Evolutionary conservation across 2,329 filamentous ascomycete species (phyloP).

Genomic region (Fusarium anthophilum): DNA sequence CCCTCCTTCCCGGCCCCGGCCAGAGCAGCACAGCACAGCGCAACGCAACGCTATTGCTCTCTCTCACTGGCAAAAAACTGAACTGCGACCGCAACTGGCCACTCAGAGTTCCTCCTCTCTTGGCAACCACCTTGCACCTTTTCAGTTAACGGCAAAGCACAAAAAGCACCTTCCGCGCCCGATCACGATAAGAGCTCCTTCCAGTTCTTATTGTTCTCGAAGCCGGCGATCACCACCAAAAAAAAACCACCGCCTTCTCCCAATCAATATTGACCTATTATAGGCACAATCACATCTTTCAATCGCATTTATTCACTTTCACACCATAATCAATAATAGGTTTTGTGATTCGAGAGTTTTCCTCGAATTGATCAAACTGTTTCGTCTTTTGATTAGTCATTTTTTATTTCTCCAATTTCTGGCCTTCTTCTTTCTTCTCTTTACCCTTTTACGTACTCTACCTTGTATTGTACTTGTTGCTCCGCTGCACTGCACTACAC

Average conservation of each 20-base stretch:
- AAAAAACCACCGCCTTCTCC: background rate
- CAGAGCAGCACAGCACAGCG: background rate
- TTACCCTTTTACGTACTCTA: constrained; percentile 5
- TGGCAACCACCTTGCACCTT: constrained; percentile 31
- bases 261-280: background rate
- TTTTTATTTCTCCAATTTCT: constrained; percentile 2
- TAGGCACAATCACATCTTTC: background rate
- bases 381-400: constrained; percentile 26
- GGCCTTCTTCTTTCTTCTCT: background rate
- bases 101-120: constrained; percentile 22
- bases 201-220: constrained; percentile 32
- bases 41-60: background rate
- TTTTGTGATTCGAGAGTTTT: constrained; percentile 18
- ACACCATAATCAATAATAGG: constrained; percentile 34
- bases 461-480: constrained; percentile 1
- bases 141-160: constrained; percentile 29
- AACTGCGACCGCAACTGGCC: constrained; percentile 14
- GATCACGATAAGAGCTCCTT: constrained; percentile 35
- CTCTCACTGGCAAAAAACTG: background rate
- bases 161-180: constrained; percentile 33
- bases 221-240: constrained; percentile 28
- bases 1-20: constrained; percentile 20
- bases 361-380: constrained; percentile 8
- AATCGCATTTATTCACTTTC: background rate
- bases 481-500: background rate